phyloP scores from a whole-genome alignment of 257 asterid genomes.

The Marsdenia floribunda region DNA sequence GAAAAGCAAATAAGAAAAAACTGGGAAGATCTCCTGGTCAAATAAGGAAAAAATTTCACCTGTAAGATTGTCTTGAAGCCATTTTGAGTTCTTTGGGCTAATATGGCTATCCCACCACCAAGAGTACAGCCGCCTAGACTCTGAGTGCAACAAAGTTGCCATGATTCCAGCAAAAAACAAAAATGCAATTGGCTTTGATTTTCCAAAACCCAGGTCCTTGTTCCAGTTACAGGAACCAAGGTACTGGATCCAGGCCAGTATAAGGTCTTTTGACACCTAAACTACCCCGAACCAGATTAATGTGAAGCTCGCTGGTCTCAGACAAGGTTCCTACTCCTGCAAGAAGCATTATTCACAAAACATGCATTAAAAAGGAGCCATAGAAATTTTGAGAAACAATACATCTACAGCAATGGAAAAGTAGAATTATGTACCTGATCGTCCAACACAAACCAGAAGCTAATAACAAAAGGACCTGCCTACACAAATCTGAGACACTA shows the following conservation, averaged over 20 bases:
- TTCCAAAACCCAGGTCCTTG: slow-evolving; percentile 24
- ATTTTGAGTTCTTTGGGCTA: slow-evolving; percentile 90
- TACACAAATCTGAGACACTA: no score
- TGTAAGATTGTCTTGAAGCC: slow-evolving; percentile 94
- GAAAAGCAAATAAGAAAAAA: not conserved
- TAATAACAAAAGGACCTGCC: not conserved
- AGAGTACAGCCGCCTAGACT: slow-evolving; percentile 68
- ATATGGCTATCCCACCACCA: slow-evolving; percentile 99
- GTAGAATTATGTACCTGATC: slow-evolving; percentile 7
- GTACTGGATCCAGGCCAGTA: slow-evolving; percentile 30
- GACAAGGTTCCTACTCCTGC: slow-evolving; percentile 1
- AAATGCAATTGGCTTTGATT: slow-evolving; percentile 30
- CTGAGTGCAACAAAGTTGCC: slow-evolving; percentile 57
- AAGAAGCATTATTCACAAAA: slow-evolving; percentile 1
- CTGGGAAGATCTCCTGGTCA: not conserved
- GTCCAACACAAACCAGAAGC: not conserved
- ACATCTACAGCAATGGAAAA: not conserved
- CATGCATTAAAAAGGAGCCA: not conserved
- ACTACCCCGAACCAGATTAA: not conserved
- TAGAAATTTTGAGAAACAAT: not conserved
- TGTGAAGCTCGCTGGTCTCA: not conserved
- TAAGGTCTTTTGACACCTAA: slow-evolving; percentile 4
- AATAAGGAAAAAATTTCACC: slow-evolving; percentile 33
- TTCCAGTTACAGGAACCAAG: slow-evolving; percentile 26
- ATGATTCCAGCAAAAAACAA: slow-evolving; percentile 48